These are phyloP conservation scores for Aspergillus hortae DNA, from an alignment of 2,329 filamentous ascomycete genomes.

Conservation along the genomic window DNA sequence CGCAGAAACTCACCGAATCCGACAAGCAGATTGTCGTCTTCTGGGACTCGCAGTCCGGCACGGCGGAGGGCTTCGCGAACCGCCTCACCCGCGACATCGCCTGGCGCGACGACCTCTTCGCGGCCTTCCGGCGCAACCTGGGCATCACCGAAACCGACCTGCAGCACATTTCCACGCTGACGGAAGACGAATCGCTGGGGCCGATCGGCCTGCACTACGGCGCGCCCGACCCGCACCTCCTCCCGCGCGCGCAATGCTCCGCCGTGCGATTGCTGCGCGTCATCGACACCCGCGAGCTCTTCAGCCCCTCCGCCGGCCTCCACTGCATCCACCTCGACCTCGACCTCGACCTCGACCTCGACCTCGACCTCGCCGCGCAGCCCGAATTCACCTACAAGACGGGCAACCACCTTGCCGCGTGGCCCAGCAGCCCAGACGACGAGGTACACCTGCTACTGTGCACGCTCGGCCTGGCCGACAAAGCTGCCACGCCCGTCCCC, in stretches of 20 bases:
- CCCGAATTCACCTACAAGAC: constrained; percentile 85
- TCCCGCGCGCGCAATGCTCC: constrained; percentile 63
- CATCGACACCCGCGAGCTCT: constrained; percentile 73
- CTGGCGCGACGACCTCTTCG: constrained; percentile 96
- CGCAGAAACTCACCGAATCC: constrained; percentile 40
- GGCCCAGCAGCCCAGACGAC: constrained; percentile 83
- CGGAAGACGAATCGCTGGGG: constrained; percentile 67
- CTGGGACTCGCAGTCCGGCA: constrained; percentile 93
- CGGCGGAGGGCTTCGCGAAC: constrained; percentile 89
- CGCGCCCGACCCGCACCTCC: constrained; percentile 79
- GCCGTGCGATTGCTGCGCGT: constrained; percentile 85
- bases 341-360: constrained; percentile 80
- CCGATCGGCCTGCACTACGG: constrained; percentile 78
- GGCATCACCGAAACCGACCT: constrained; percentile 82
- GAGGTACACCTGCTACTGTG: constrained; percentile 80
- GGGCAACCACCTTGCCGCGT: constrained; percentile 86
- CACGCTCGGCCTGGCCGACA: constrained; percentile 59
- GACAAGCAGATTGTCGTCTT: constrained; percentile 77
- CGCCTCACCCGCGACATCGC: constrained; percentile 88
- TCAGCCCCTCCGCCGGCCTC: constrained; percentile 66
- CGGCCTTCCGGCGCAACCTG: constrained; percentile 70
- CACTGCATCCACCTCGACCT: constrained; percentile 91
- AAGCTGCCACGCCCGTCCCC: constrained; percentile 49
- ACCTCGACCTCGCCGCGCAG: constrained; percentile 74
- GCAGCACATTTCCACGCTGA: constrained; percentile 81